Base-by-base conservation (phyloP, 768 basidiomycete genomes). In the Termitomyces sp. region DNA sequence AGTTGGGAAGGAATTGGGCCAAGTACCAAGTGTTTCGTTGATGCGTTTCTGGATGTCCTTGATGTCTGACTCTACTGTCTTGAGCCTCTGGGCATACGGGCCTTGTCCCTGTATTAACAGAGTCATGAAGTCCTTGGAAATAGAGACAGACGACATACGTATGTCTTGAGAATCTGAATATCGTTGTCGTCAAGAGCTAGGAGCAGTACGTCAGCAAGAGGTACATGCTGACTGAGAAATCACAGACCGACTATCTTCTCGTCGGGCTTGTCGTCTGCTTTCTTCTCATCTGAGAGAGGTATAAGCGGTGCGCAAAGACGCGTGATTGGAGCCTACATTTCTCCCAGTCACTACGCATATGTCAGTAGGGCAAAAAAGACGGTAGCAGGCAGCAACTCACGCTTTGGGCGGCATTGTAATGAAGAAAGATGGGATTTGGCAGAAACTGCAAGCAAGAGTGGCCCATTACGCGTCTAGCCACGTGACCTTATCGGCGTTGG, bases 131-230 rank as follows among this genome's bases (percentile, higher is more conserved):
- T 17, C 42, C 40, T 47, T 52, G 47, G 28, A 19, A 39, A 5
- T 35, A 21, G 7, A 32, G 43, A 52, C 48, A 43, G 34, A 35
- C n/a, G 27, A 63, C 86, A 58, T 72, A 93, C 96, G 72, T 98
- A 98, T 58, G 96, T 99, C 78, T 98, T 97, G 61, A 99, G 84
- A 63, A 99, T 97, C 71, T 98, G 96, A 50, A 99, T 99, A 69
- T 98, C 97, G 62, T 92, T 94, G 65, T 98, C 96, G 68, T 98
- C 97, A 59, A 99, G 85, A 50, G 89, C 96, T 97, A 58, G 14
- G 51, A 3, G 16, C n/a, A 35, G 70, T 27, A 66, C 62, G 11
- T 34, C 23, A 34, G 27, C 28, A 46, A 3, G 10, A 4, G 40
- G 6, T 19, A 12, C 16, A 51, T 28, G 11, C 11, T 27, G 50